A percentile compares a stretch with the other conserved stretches of the same genome.
Evolutionary conservation across 441 rosid genomes (phyloP).

Genomic region (Aquilaria agallochum): DNA sequence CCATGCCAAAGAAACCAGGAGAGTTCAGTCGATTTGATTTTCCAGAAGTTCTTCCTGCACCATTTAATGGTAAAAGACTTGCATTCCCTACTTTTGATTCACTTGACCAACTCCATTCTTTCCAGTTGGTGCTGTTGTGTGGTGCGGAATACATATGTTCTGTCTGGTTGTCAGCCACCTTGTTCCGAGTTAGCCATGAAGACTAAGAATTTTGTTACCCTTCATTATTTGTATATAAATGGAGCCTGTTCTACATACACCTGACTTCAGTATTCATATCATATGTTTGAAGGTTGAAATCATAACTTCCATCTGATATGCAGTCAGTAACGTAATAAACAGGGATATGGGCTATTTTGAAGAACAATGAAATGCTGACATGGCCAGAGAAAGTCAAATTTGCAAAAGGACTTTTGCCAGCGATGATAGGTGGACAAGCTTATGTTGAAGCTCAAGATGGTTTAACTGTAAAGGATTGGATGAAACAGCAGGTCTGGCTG

Average conservation of each 20-base stretch:
- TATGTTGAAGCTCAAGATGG: slow-evolving; percentile 99
- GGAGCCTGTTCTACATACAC: background rate
- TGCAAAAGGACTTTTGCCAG: slow-evolving; percentile 94
- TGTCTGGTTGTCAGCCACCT: too few species aligned
- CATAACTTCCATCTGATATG: slow-evolving; percentile 2
- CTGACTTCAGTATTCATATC: background rate
- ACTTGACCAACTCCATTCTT: too few species aligned
- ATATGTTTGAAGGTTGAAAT: background rate
- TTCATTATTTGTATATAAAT: background rate
- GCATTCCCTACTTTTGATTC: too few species aligned
- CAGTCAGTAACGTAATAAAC: slow-evolving; percentile 13
- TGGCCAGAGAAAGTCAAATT: slow-evolving; percentile 97
- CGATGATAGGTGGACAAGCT: slow-evolving; percentile 85
- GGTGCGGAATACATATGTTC: too few species aligned
- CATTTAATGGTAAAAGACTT: slow-evolving; percentile 66
- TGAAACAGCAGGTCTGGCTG: slow-evolving; percentile 68
- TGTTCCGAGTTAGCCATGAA: too few species aligned
- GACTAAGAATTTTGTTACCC: background rate
- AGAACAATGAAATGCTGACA: slow-evolving; percentile 89
- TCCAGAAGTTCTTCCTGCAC: slow-evolving; percentile 84
- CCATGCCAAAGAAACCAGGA: slow-evolving; percentile 96
- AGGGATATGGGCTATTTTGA: slow-evolving; percentile 93
- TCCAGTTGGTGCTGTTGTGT: too few species aligned
- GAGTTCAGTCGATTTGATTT: slow-evolving; percentile 97
- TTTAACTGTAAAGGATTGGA: slow-evolving; percentile 81